These are phyloP conservation scores for Hymenoscyphus occultus DNA, from an alignment of 2,329 filamentous ascomycete species.

Conservation along the genomic window DNA sequence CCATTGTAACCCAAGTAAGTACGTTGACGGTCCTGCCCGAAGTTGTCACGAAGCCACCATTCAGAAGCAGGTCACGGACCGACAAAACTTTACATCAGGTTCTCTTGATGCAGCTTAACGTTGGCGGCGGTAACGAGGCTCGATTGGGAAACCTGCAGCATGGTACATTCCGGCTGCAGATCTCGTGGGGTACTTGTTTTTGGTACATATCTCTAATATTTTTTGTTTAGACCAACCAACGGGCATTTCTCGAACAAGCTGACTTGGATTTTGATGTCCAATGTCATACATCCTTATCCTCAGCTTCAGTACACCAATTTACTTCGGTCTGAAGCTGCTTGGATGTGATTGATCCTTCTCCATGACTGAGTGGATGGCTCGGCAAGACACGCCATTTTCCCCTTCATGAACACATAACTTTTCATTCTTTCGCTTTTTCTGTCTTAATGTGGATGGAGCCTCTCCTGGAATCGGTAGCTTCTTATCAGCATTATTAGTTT, in stretches of 20 bases:
- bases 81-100: not conserved
- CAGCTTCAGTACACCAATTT: not conserved
- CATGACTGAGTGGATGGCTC: not conserved
- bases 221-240: not conserved
- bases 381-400: not conserved
- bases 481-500: not conserved
- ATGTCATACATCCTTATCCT: slow-evolving; percentile 1
- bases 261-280: not conserved
- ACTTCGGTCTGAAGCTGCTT: not conserved
- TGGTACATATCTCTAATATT: too few species aligned
- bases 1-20: not conserved
- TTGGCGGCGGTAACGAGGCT: not conserved
- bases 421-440: not conserved
- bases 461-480: not conserved
- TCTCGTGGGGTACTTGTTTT: not conserved
- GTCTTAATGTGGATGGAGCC: not conserved
- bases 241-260: not conserved
- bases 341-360: not conserved
- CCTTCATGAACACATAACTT: not conserved
- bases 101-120: not conserved
- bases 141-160: slow-evolving; percentile 1
- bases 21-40: not conserved
- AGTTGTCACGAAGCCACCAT: slow-evolving; percentile 4
- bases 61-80: not conserved
- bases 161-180: not conserved